A percentile compares a stretch with the other conserved stretches of the same genome.
Conservation (phyloP, 2,329 filamentous ascomycete genomes). For the Penicillium sp. region DNA sequence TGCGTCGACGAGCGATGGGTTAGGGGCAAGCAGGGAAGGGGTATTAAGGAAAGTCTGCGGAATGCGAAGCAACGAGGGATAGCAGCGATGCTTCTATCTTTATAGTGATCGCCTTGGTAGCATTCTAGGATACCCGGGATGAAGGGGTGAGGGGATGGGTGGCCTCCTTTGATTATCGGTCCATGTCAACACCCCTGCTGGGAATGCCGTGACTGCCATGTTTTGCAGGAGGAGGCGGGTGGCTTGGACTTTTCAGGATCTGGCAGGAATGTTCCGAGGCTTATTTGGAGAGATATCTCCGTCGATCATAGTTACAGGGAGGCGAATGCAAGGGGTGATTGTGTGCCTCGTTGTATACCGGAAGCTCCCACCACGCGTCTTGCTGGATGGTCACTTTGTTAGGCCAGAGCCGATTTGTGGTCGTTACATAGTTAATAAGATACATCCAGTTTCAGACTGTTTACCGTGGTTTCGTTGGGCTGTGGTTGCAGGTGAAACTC, state of each 20-base stretch:
- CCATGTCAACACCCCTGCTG: constrained; percentile 15
- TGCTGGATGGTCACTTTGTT: not conserved
- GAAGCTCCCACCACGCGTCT: not conserved
- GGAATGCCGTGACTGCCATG: constrained; percentile 9
- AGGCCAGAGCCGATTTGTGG: not conserved
- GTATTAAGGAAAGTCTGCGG: constrained; percentile 12
- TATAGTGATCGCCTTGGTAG: constrained; percentile 15
- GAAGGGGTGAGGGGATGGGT: constrained; percentile 12
- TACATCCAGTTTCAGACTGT: not conserved
- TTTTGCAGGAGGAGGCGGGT: constrained; percentile 5
- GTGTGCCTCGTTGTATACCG: not conserved
- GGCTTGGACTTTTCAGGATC: constrained; percentile 5
- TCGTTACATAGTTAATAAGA: not conserved
- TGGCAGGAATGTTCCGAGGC: constrained; percentile 20
- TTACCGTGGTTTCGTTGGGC: not conserved
- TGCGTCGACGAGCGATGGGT: constrained; percentile 19
- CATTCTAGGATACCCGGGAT: constrained; percentile 20
- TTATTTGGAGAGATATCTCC: constrained; percentile 14
- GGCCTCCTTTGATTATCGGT: not conserved
- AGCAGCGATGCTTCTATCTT: constrained; percentile 2
- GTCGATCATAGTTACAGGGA: constrained; percentile 18
- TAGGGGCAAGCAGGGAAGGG: constrained; percentile 3
- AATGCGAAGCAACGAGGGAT: constrained; percentile 15
- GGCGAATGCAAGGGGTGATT: constrained; percentile 20
- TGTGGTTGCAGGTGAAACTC: not conserved